Evolutionary conservation across 371 early-diverging fungal species (phyloP).

Genomic region (Zychaea mexicana): DNA sequence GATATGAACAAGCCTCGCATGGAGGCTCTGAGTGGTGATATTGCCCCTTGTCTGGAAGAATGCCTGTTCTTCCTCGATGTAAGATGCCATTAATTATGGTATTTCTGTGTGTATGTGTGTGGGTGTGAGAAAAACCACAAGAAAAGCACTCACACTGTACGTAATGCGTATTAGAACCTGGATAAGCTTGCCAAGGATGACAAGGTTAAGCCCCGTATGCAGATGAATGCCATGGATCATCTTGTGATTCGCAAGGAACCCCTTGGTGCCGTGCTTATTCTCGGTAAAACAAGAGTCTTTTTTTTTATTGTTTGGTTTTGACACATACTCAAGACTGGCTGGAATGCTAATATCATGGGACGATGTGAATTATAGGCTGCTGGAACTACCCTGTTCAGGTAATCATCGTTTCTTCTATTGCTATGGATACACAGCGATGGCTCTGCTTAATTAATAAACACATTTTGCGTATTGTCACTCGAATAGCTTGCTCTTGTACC

Average conservation of each 20-base stretch:
- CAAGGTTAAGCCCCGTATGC: conserved; percentile 32
- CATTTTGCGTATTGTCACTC: background rate
- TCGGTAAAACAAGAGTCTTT: conserved; percentile 32
- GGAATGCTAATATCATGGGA: background rate
- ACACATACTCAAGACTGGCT: background rate
- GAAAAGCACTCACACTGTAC: background rate
- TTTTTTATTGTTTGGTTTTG: background rate
- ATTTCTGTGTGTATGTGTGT: background rate
- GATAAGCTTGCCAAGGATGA: conserved; percentile 64
- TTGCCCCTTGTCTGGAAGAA: conserved; percentile 61
- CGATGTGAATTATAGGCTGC: conserved; percentile 30
- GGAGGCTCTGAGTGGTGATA: conserved; percentile 63
- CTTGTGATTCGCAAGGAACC: conserved; percentile 73
- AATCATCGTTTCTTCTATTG: background rate
- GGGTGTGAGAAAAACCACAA: background rate
- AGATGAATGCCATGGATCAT: conserved; percentile 37
- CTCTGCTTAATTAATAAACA: too few relatives aligned
- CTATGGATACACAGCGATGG: too few relatives aligned
- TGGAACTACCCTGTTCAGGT: conserved; percentile 56
- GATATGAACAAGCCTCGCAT: conserved; percentile 71
- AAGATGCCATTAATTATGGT: background rate
- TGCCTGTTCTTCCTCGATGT: conserved; percentile 45
- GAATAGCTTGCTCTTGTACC: conserved; percentile 67
- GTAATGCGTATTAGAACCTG: conserved; percentile 43
- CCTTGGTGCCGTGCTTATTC: conserved; percentile 70